Evolutionary conservation across 1,284 basidiomycete genomes (phyloP).

Genomic region (Vanrija sp.): DNA sequence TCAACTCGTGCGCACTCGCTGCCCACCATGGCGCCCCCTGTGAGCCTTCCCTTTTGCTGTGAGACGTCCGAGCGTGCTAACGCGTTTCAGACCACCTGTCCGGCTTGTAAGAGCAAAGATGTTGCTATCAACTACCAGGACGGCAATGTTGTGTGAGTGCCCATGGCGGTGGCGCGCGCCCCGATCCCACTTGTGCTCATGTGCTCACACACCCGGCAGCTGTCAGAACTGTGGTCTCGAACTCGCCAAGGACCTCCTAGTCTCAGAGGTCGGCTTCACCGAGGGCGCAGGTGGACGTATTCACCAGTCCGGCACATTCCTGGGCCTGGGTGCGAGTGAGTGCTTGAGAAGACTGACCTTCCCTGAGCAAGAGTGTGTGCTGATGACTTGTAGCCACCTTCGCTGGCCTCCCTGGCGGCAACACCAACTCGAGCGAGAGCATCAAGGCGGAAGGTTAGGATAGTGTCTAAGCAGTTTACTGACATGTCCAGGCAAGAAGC

Average conservation of each 20-base stretch:
- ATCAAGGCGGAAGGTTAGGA: constrained; percentile 39
- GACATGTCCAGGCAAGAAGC: constrained; percentile 61
- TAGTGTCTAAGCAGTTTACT: neutral
- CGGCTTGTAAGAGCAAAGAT: constrained; percentile 23
- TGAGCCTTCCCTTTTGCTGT: neutral
- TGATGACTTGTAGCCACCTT: constrained; percentile 25
- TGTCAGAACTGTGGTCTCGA: constrained; percentile 83
- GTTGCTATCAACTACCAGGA: constrained; percentile 32
- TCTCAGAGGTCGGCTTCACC: constrained; percentile 88
- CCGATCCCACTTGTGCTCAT: too few species aligned
- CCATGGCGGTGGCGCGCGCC: neutral
- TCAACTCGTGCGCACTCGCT: neutral
- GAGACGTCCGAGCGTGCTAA: neutral
- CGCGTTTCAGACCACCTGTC: constrained; percentile 27
- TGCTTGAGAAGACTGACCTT: too few species aligned
- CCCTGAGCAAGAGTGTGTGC: neutral
- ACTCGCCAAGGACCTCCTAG: constrained; percentile 90
- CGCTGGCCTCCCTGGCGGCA: constrained; percentile 22
- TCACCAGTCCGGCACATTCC: constrained; percentile 90
- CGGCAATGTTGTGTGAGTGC: constrained; percentile 36
- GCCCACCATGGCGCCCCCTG: constrained; percentile 6
- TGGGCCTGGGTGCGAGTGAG: constrained; percentile 41
- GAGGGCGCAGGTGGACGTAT: constrained; percentile 90
- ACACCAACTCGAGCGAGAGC: constrained; percentile 25
- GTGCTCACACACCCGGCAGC: constrained; percentile 20